phyloP scores from a whole-genome alignment of 108 stramenopile genomes.

The Cyclotella atomus region DNA sequence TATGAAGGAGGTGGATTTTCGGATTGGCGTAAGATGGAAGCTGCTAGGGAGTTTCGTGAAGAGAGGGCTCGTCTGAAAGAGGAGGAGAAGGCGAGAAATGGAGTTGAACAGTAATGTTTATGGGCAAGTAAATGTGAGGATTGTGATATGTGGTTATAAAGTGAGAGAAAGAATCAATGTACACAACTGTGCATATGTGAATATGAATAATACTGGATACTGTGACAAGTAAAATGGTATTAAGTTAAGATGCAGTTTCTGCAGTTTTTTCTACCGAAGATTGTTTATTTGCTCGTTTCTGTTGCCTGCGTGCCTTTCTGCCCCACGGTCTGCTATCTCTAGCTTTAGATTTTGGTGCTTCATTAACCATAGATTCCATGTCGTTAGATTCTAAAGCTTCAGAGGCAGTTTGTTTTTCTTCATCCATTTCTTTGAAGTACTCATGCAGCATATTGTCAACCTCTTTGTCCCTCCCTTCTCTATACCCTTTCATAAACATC shows the following conservation, averaged over 20 bases:
- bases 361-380: not conserved
- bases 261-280: not conserved
- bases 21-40: slow-evolving; percentile 70
- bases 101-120: not conserved
- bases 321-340: slow-evolving; percentile 32
- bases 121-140: not conserved
- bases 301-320: slow-evolving; percentile 25
- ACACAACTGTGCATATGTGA: no score
- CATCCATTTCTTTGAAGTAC: slow-evolving; percentile 75
- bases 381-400: no score
- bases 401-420: slow-evolving; percentile 2
- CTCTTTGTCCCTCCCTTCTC: slow-evolving; percentile 83
- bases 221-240: no score
- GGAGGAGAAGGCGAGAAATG: slow-evolving; percentile 36
- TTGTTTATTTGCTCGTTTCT: not conserved
- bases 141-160: not conserved
- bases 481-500: slow-evolving; percentile 88
- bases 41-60: slow-evolving; percentile 69
- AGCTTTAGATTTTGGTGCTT: not conserved
- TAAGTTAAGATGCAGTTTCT: no score
- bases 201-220: no score
- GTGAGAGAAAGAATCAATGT: no score
- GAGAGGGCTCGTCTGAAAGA: slow-evolving; percentile 54
- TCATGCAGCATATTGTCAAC: slow-evolving; percentile 82
- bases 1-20: slow-evolving; percentile 85